These are phyloP conservation scores for Boletus vinaceobasis DNA, from an alignment of 768 basidiomycete species.

Conservation along the genomic window DNA sequence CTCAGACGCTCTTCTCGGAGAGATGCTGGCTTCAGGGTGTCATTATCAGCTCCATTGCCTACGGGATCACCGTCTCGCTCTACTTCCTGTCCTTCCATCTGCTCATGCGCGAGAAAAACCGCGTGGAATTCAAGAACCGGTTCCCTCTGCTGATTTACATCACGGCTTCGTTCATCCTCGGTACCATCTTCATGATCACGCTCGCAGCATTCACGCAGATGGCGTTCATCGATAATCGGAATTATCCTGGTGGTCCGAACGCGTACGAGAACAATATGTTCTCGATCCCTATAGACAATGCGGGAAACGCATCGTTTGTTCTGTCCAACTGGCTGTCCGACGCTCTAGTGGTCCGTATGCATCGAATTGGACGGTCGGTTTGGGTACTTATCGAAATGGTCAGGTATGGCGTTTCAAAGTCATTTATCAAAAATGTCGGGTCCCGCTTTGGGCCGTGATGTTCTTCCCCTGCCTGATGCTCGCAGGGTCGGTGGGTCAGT, in stretches of 20 bases:
- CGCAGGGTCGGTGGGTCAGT: conserved; percentile 7
- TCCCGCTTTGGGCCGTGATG: conserved; percentile 7
- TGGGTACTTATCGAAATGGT: no score
- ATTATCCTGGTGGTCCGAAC: conserved; percentile 32
- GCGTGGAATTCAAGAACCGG: conserved; percentile 1
- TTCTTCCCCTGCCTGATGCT: conserved; percentile 12
- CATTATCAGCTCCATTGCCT: conserved; percentile 6
- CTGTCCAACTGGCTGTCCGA: conserved; percentile 17
- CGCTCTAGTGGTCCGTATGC: conserved; percentile 14
- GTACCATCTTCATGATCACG: conserved; percentile 16
- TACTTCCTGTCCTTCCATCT: conserved; percentile 8
- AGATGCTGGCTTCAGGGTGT: conserved; percentile 19
- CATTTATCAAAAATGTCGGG: conserved; percentile 6
- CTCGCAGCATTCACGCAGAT: conserved; percentile 24
- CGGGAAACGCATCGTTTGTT: conserved; percentile 9
- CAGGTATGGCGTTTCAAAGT: conserved; percentile 19
- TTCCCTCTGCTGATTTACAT: conserved; percentile 7
- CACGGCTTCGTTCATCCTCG: conserved; percentile 1
- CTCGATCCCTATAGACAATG: conserved; percentile 16
- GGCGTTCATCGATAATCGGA: conserved; percentile 30
- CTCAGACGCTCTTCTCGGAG: conserved; percentile 15
- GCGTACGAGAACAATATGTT: conserved; percentile 20
- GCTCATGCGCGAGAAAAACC: conserved; percentile 1
- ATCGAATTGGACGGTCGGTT: background rate
- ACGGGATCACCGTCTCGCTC: conserved; percentile 6